Evolutionary conservation across 106 monocot species (phyloP), one percentile per base, ranked within the genome.

Genomic region (Triglochin maritima): DNA sequence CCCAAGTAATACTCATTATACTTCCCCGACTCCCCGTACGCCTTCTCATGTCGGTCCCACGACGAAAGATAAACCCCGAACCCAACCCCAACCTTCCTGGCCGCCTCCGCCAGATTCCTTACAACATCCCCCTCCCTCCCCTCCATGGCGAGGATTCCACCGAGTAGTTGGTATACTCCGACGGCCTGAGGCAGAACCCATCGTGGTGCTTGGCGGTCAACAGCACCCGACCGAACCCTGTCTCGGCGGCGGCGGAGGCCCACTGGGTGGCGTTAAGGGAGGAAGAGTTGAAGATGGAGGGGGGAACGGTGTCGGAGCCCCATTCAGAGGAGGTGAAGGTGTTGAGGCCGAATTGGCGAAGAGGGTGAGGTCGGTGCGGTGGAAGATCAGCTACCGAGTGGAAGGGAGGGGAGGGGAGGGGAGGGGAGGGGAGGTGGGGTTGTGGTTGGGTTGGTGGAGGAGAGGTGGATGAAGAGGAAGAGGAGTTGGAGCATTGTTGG

Each of bases 111-210:
- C 54, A 91, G 77, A 66, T 88, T 88, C 17, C 56, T 83, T 6
- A 96, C 82, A n/a, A 96, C 88, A 62, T 96, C 91, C 6, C 96
- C 3, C 16, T 10, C n/a, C 94, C 89, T 46, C 29, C 72, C 52
- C 64, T 68, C 89, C 90, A 94, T 8, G 74, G 69, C 67, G 79
- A 78, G 13, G 83, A 76, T 15, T 64, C 42, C 14, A 96, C 96
- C 2, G 91, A 90, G 84, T 96, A 91, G 63, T 86, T 57, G n/a
- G 96, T 91, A 74, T 84, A 86, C 47, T 67, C 70, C 9, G 96
- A 91, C 7, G 91, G 88, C 96, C 96, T 91, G 47, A 96, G 88
- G 75, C 96, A 96, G 88, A 96, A 96, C 29, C 96, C 96, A 17
- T 96, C 96, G 60, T 96, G 96, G 77, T 96, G 96, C 74, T 96